Percentiles rank a stretch among this genome's conserved stretches.
phyloP scores from a whole-genome alignment of 73 alveolate genomes.

The Tetrahymena borealis region DNA sequence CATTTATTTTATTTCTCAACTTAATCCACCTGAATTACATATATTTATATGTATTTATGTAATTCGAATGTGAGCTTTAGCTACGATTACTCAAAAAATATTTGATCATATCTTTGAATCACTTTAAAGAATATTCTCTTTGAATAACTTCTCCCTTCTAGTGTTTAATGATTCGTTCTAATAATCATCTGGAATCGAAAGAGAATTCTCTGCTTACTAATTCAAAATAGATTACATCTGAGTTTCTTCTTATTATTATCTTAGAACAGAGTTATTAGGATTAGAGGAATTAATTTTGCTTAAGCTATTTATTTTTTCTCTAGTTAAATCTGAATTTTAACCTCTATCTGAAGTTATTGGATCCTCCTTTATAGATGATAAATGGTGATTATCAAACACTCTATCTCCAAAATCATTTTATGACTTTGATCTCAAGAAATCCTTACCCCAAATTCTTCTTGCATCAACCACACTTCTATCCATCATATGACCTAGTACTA shows the following conservation, averaged over 20 bases:
- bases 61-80: neutral
- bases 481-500: neutral
- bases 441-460: neutral
- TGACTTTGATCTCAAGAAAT: neutral
- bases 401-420: neutral
- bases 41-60: too few relatives aligned
- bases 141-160: neutral
- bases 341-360: too few relatives aligned
- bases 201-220: neutral
- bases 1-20: too few relatives aligned
- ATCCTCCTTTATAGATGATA: neutral
- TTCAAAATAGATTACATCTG: neutral
- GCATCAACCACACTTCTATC: neutral
- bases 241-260: neutral
- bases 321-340: neutral
- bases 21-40: too few relatives aligned
- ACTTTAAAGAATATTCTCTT: neutral
- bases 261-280: neutral
- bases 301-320: neutral
- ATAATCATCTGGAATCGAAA: neutral
- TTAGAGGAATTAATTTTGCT: neutral
- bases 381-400: neutral
- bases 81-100: neutral
- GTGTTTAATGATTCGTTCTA: neutral
- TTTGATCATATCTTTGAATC: neutral